A percentile compares a stretch with the other conserved stretches of the same genome.
These are phyloP conservation scores for Syzygium grande DNA, from an alignment of 345 rosid genomes.

Conservation along the genomic window DNA sequence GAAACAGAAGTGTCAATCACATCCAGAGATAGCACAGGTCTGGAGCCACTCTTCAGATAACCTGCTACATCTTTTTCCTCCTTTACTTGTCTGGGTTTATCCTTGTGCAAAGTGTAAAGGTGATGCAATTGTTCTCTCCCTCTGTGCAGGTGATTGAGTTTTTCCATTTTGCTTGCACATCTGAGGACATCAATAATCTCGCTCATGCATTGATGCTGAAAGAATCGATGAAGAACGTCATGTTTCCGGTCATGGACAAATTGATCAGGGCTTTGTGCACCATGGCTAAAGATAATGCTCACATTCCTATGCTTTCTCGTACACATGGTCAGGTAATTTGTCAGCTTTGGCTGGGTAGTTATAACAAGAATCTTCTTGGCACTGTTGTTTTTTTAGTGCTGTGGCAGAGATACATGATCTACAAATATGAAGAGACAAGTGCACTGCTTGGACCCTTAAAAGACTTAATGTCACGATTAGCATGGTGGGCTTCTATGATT, in stretches of 20 bases:
- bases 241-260: slow-evolving; percentile 70
- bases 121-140: background rate
- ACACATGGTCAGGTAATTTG: slow-evolving; percentile 91
- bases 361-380: background rate
- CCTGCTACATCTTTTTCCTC: background rate
- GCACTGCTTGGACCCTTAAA: background rate
- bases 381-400: background rate
- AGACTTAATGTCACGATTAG: background rate
- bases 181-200: slow-evolving; percentile 94
- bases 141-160: slow-evolving; percentile 77
- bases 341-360: background rate
- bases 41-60: background rate
- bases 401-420: background rate
- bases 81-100: background rate
- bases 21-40: slow-evolving; percentile 82
- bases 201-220: slow-evolving; percentile 89
- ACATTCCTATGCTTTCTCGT: slow-evolving; percentile 85
- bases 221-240: slow-evolving; percentile 49
- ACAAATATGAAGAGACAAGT: background rate
- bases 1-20: slow-evolving; percentile 75
- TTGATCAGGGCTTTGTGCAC: slow-evolving; percentile 46
- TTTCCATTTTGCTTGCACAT: slow-evolving; percentile 95
- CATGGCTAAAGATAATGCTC: slow-evolving; percentile 61
- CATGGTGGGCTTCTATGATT: background rate
- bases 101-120: background rate